Evolutionary conservation across 2,329 filamentous ascomycete species (phyloP).

Genomic region (Davidsoniella neocaledoniae): DNA sequence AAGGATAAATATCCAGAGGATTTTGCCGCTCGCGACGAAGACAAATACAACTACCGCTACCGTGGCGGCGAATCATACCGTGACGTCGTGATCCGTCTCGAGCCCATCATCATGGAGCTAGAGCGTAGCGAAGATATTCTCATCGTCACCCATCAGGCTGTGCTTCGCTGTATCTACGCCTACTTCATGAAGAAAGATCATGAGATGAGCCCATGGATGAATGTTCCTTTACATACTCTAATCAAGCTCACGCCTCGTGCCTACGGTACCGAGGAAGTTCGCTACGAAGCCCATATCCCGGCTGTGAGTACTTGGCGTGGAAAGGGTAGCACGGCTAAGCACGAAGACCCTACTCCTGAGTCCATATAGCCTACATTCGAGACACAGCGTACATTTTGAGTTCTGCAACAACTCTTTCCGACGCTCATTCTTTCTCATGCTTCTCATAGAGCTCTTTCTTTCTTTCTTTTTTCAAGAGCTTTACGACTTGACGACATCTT

Average conservation of each 20-base stretch:
- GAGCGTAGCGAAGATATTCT: slow-evolving; percentile 93
- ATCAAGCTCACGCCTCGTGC: slow-evolving; percentile 93
- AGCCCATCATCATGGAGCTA: slow-evolving; percentile 98
- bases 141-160: slow-evolving; percentile 94
- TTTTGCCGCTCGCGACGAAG: slow-evolving; percentile 86
- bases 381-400: neutral
- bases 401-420: neutral
- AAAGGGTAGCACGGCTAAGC: slow-evolving; percentile 83
- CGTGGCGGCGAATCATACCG: slow-evolving; percentile 89
- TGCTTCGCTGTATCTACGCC: slow-evolving; percentile 90
- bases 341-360: slow-evolving; percentile 44
- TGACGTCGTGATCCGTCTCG: slow-evolving; percentile 90
- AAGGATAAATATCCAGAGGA: slow-evolving; percentile 83
- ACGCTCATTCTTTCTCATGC: neutral
- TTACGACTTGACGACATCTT: no score
- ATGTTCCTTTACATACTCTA: slow-evolving; percentile 86
- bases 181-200: slow-evolving; percentile 98
- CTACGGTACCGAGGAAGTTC: slow-evolving; percentile 81
- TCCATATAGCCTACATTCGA: slow-evolving; percentile 12
- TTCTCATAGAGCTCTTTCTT: neutral
- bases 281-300: slow-evolving; percentile 78
- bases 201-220: slow-evolving; percentile 91
- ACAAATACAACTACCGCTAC: slow-evolving; percentile 99
- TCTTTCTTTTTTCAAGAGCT: neutral
- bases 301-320: slow-evolving; percentile 93